phyloP scores from a whole-genome alignment of 306 rosid genomes.

The Purshia tridentata region DNA sequence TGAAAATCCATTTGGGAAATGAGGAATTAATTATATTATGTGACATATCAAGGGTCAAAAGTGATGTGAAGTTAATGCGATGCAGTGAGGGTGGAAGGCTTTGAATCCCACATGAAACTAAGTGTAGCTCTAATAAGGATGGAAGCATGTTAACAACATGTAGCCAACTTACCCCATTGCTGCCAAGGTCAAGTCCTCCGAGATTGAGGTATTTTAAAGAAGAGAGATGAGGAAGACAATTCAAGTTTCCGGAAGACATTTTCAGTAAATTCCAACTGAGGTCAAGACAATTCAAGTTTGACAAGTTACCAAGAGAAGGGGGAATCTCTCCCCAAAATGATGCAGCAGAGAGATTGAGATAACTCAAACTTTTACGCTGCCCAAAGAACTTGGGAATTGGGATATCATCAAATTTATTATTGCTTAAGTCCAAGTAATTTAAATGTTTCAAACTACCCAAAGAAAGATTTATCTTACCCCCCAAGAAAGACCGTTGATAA shows the following conservation, averaged over 20 bases:
- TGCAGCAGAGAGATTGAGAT: background rate
- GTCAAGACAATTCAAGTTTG: too few relatives aligned
- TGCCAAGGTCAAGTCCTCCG: constrained; percentile 5
- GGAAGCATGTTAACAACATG: background rate
- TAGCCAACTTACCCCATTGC: background rate
- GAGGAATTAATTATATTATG: background rate
- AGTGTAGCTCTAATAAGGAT: background rate
- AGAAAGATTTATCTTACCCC: too few relatives aligned
- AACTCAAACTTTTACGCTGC: background rate
- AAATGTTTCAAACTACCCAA: too few relatives aligned
- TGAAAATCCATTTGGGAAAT: background rate
- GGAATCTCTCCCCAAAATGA: too few relatives aligned
- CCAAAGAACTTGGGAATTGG: background rate
- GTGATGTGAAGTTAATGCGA: background rate
- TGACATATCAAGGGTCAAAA: constrained; percentile 1
- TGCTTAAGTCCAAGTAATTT: too few relatives aligned
- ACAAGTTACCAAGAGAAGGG: too few relatives aligned
- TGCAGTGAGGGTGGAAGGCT: background rate
- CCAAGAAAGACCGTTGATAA: background rate
- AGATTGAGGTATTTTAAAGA: too few relatives aligned
- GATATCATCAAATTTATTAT: too few relatives aligned
- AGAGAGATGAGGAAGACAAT: too few relatives aligned
- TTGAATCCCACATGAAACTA: background rate
- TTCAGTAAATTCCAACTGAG: too few relatives aligned
- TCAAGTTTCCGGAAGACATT: too few relatives aligned